Evolutionary conservation across 176 grass and related monocot genomes (phyloP).

Genomic region (Oryza brachyantha): DNA sequence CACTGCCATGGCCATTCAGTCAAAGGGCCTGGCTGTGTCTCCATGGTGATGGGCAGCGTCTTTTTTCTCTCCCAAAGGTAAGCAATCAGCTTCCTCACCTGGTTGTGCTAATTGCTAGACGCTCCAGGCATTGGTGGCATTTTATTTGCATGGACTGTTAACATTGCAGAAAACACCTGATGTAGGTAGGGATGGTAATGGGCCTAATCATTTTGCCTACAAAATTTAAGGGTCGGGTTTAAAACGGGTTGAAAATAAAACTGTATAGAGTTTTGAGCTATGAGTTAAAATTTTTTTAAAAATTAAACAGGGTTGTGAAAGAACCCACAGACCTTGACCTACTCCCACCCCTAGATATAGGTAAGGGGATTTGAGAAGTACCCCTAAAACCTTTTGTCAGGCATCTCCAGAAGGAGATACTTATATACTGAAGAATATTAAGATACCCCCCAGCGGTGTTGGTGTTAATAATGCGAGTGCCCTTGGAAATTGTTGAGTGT

Average conservation of each 20-base stretch:
- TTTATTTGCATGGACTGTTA: constrained; percentile 32
- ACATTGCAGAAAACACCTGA: constrained; percentile 19
- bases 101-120: constrained; percentile 13
- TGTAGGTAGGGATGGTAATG: background rate
- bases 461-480: background rate
- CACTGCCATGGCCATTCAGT: constrained; percentile 93
- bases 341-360: too few species aligned
- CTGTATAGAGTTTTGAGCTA: too few species aligned
- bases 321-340: too few species aligned
- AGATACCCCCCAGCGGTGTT: too few species aligned
- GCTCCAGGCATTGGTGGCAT: background rate
- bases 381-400: background rate
- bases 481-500: background rate
- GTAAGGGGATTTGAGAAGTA: background rate
- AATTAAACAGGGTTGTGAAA: too few species aligned
- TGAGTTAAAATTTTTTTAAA: too few species aligned
- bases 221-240: too few species aligned
- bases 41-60: constrained; percentile 42
- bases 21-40: constrained; percentile 70
- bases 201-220: too few species aligned
- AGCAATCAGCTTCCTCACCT: constrained; percentile 15
- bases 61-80: background rate
- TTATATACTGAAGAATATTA: too few species aligned
- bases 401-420: background rate
- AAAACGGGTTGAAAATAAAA: too few species aligned